Percentiles rank a stretch among this genome's conserved stretches.
Conservation (phyloP, 208 protist genomes). For the Wallacemonas collosoma region DNA sequence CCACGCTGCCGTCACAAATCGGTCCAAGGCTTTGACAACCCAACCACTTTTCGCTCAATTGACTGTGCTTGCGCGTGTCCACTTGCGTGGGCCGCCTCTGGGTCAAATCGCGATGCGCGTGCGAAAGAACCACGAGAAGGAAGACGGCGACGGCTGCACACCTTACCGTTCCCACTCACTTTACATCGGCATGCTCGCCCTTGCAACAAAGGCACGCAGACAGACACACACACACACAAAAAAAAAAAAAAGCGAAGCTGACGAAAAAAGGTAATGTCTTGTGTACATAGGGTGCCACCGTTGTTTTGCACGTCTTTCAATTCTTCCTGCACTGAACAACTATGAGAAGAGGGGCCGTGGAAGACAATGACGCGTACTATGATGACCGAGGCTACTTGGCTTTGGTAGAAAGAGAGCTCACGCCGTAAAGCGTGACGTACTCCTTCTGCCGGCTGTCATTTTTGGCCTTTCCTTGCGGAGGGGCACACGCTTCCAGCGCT, state of each 20-base stretch:
- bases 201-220: neutral
- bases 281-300: conserved; percentile 9
- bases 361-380: no score
- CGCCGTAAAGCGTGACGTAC: conserved; percentile 39
- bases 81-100: no score
- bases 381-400: conserved; percentile 29
- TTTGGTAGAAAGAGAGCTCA: conserved; percentile 14
- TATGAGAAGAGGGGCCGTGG: no score
- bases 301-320: neutral
- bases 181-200: neutral
- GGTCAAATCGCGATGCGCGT: no score
- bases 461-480: conserved; percentile 27
- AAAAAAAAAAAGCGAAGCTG: conserved; percentile 11
- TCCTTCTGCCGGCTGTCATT: conserved; percentile 34
- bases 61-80: no score
- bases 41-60: no score
- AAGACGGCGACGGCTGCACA: no score
- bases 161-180: neutral
- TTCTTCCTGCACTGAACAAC: no score
- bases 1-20: no score
- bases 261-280: conserved; percentile 13
- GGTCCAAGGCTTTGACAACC: no score
- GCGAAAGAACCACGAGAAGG: no score
- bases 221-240: conserved; percentile 16
- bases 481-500: conserved; percentile 26